Conservation (phyloP, 140 eudicot genomes). For the Cichorium intybus region DNA sequence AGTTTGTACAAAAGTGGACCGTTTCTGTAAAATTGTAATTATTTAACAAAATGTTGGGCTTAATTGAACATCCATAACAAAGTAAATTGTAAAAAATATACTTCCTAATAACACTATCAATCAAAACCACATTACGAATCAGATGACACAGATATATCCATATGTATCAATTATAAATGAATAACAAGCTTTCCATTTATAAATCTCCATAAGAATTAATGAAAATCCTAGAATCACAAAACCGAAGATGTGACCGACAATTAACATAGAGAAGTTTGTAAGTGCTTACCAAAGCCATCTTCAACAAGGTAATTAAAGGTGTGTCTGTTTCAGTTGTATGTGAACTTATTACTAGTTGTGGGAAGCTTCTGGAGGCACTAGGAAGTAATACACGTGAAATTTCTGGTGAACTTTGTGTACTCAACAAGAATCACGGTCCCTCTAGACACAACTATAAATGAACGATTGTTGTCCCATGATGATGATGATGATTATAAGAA, state of each 20-base stretch:
- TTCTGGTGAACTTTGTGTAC: slow-evolving; percentile 48
- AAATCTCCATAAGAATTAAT: background rate
- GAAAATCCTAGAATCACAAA: slow-evolving; percentile 6
- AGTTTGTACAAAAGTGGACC: no score
- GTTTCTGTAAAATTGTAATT: no score
- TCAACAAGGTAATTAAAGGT: slow-evolving; percentile 48
- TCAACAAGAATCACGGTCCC: slow-evolving; percentile 43
- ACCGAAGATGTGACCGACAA: background rate
- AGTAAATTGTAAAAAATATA: background rate
- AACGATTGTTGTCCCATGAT: slow-evolving; percentile 47
- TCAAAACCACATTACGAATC: slow-evolving; percentile 6
- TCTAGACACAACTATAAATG: slow-evolving; percentile 45
- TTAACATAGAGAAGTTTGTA: background rate
- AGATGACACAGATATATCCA: background rate
- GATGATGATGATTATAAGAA: background rate
- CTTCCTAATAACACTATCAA: background rate
- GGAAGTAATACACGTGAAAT: slow-evolving; percentile 43
- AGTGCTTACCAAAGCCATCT: slow-evolving; percentile 45
- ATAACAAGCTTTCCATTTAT: background rate
- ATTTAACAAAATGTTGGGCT: no score
- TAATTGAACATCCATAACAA: no score
- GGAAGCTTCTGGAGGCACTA: slow-evolving; percentile 55
- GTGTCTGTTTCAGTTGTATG: slow-evolving; percentile 41
- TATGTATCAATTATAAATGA: background rate
- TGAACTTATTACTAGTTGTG: slow-evolving; percentile 44